Percentiles rank a stretch among this genome's conserved stretches.
phyloP scores from a whole-genome alignment of 805 yeast genomes.

The Cyberlindnera suaveolens region DNA sequence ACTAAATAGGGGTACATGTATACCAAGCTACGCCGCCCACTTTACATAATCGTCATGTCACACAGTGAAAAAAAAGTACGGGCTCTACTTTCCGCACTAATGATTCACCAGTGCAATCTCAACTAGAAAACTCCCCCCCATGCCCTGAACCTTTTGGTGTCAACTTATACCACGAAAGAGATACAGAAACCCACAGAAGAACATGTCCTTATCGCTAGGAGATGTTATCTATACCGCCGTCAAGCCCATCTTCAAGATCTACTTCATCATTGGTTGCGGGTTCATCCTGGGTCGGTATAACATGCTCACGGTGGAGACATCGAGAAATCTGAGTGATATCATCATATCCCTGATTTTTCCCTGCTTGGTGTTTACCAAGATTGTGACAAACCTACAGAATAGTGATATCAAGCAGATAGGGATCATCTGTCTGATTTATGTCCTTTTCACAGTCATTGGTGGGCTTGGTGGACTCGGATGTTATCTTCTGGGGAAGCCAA shows the following conservation, averaged over 20 bases:
- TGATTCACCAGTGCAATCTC: too few relatives aligned
- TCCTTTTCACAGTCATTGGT: slow-evolving; percentile 47
- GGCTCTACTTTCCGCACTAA: too few relatives aligned
- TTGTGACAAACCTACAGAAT: slow-evolving; percentile 54
- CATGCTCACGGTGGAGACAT: slow-evolving; percentile 55
- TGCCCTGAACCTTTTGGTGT: too few relatives aligned
- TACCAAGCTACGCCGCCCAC: too few relatives aligned
- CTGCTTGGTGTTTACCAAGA: slow-evolving; percentile 55
- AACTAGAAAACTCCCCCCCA: too few relatives aligned
- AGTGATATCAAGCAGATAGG: slow-evolving; percentile 66
- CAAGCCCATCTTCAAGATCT: slow-evolving; percentile 72
- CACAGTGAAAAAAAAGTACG: too few relatives aligned
- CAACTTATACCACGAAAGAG: too few relatives aligned
- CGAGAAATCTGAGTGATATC: slow-evolving; percentile 56
- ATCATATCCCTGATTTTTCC: slow-evolving; percentile 61
- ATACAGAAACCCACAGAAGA: not conserved
- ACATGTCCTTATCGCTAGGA: slow-evolving; percentile 7
- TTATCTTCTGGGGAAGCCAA: slow-evolving; percentile 34
- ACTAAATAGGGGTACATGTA: too few relatives aligned
- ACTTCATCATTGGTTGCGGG: slow-evolving; percentile 66
- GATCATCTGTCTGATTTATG: slow-evolving; percentile 48
- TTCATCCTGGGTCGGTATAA: slow-evolving; percentile 51
- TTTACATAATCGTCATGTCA: too few relatives aligned
- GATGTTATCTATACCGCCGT: slow-evolving; percentile 50
- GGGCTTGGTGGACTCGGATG: slow-evolving; percentile 32